Conservation (phyloP, 1,284 basidiomycete genomes). For the Ustilago hordei region DNA sequence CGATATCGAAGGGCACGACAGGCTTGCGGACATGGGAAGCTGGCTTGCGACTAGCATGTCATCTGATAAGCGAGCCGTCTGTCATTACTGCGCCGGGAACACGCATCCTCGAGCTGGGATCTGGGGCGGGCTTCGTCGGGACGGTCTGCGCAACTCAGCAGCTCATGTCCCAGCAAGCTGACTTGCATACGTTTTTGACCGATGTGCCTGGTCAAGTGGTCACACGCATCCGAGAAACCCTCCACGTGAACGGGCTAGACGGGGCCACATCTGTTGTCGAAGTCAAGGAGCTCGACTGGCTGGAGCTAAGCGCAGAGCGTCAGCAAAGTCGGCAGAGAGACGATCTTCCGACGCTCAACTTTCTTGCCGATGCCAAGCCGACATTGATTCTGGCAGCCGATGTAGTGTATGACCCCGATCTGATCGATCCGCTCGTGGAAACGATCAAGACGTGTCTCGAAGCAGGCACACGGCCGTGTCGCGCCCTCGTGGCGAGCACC, state of each 20-base stretch:
- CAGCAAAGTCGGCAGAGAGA: constrained; percentile 43
- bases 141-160: constrained; percentile 37
- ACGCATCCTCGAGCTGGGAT: constrained; percentile 52
- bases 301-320: constrained; percentile 41
- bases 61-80: constrained; percentile 33
- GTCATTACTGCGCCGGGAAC: constrained; percentile 25
- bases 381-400: constrained; percentile 52
- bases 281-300: constrained; percentile 46
- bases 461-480: constrained; percentile 22
- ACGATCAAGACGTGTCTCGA: constrained; percentile 39
- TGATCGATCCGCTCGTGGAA: constrained; percentile 42
- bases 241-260: constrained; percentile 31
- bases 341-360: constrained; percentile 39
- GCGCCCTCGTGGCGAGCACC: constrained; percentile 48
- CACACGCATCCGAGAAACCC: constrained; percentile 29
- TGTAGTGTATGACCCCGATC: constrained; percentile 54
- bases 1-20: constrained; percentile 50
- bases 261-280: constrained; percentile 7
- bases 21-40: constrained; percentile 56
- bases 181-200: constrained; percentile 35
- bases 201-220: constrained; percentile 52
- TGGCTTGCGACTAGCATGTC: constrained; percentile 36
- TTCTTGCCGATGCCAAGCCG: constrained; percentile 37
- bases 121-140: constrained; percentile 54
- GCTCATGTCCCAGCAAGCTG: not conserved